These are phyloP conservation scores for Phytophthora constricta DNA, from an alignment of 352 stramenopile genomes.

Conservation along the genomic window DNA sequence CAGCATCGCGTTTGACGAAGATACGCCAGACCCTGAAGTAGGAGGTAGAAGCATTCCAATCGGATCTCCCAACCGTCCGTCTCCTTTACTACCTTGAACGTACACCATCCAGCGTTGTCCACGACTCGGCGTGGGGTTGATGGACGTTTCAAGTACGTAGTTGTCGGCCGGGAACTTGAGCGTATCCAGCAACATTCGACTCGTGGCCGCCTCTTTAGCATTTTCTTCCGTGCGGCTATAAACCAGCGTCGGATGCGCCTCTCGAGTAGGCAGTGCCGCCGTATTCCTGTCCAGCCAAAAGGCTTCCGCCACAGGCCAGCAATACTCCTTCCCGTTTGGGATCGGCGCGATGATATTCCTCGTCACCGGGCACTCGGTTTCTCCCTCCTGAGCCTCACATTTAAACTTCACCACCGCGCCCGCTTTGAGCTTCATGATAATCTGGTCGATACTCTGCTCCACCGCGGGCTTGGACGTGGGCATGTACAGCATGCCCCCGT, in stretches of 20 bases:
- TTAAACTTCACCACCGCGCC: slow-evolving; percentile 86
- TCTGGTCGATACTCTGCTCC: slow-evolving; percentile 87
- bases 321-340: slow-evolving; percentile 81
- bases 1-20: slow-evolving; percentile 58
- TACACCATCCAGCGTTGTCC: slow-evolving; percentile 88
- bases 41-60: slow-evolving; percentile 77
- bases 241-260: slow-evolving; percentile 80
- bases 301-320: slow-evolving; percentile 81
- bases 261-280: slow-evolving; percentile 66
- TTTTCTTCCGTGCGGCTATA: slow-evolving; percentile 76
- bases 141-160: slow-evolving; percentile 67
- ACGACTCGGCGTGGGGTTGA: slow-evolving; percentile 67
- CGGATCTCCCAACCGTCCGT: slow-evolving; percentile 80
- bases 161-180: slow-evolving; percentile 88
- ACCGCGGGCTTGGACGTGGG: slow-evolving; percentile 81
- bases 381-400: slow-evolving; percentile 58
- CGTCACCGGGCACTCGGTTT: slow-evolving; percentile 51
- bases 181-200: slow-evolving; percentile 88
- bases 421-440: slow-evolving; percentile 83
- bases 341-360: slow-evolving; percentile 80
- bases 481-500: slow-evolving; percentile 87
- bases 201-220: slow-evolving; percentile 82
- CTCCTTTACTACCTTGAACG: slow-evolving; percentile 79
- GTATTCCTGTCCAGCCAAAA: slow-evolving; percentile 90
- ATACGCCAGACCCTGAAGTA: slow-evolving; percentile 33